Conservation (phyloP, 2,329 filamentous ascomycete species). For the Esteya vermicola region DNA sequence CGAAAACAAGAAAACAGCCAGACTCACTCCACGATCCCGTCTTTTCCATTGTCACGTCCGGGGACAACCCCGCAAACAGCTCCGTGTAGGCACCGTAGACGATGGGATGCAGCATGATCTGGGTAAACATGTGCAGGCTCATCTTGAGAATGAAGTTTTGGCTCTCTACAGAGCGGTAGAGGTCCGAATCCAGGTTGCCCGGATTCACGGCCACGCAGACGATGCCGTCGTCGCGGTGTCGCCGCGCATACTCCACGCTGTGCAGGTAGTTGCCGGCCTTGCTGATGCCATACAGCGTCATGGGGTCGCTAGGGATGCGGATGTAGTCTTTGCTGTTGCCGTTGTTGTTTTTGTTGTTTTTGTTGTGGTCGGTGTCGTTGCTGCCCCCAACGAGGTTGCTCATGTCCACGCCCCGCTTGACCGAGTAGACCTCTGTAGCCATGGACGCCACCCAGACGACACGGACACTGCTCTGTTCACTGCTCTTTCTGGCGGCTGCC, state of each 20-base stretch:
- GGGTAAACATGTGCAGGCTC: background rate
- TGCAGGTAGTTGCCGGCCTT: constrained; percentile 10
- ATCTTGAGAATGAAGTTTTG: constrained; percentile 5
- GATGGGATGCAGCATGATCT: constrained; percentile 10
- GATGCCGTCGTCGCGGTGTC: constrained; percentile 3
- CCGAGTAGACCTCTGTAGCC: constrained; percentile 8
- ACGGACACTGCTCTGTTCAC: constrained; percentile 10
- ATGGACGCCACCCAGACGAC: constrained; percentile 11
- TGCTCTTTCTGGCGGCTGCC: constrained; percentile 4
- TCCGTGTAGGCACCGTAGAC: constrained; percentile 31
- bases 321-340: background rate
- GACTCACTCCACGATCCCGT: background rate
- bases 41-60: constrained; percentile 22
- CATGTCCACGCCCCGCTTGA: constrained; percentile 6
- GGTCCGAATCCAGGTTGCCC: constrained; percentile 23
- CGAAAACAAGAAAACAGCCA: no score
- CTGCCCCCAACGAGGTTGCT: constrained; percentile 1
- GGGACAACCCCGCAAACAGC: constrained; percentile 30
- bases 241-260: constrained; percentile 10
- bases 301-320: no score
- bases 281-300: constrained; percentile 7
- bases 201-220: constrained; percentile 19
- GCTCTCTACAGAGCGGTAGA: constrained; percentile 14
- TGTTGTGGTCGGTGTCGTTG: background rate
- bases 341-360: constrained; percentile 1